phyloP scores from a whole-genome alignment of 2,329 filamentous ascomycete genomes.

The Lizonia empirigonia region DNA sequence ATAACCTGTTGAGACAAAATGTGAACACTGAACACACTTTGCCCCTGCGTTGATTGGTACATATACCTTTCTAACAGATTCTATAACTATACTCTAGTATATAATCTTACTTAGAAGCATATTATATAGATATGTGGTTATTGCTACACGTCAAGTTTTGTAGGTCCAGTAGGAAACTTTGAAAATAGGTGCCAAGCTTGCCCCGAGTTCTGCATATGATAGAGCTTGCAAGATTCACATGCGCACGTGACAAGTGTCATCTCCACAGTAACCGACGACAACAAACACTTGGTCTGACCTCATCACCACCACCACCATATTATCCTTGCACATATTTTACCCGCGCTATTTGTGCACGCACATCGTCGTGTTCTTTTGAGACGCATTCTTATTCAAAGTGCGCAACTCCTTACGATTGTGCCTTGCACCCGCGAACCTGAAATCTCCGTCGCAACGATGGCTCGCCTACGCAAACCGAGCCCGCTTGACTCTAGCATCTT shows the following conservation, averaged over 20 bases:
- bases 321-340: slow-evolving; percentile 1
- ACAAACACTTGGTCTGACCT: slow-evolving; percentile 12
- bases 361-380: neutral
- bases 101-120: too few species aligned
- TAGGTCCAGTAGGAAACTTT: too few species aligned
- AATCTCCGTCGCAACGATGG: slow-evolving; percentile 30
- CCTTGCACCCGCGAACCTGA: neutral
- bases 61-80: too few species aligned
- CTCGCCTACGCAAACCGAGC: slow-evolving; percentile 43
- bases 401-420: neutral
- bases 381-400: neutral
- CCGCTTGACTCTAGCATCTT: slow-evolving; percentile 30
- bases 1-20: too few species aligned
- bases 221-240: neutral
- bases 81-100: too few species aligned
- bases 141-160: too few species aligned
- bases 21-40: too few species aligned
- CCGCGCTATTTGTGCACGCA: neutral
- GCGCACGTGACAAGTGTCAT: slow-evolving; percentile 5
- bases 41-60: too few species aligned
- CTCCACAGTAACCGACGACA: slow-evolving; percentile 8
- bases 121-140: too few species aligned
- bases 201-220: neutral
- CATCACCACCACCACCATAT: slow-evolving; percentile 14
- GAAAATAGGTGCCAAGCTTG: too few species aligned